Evolutionary conservation across 192 early-diverging fungal species (phyloP).

Genomic region (Chytriomyces confervae): DNA sequence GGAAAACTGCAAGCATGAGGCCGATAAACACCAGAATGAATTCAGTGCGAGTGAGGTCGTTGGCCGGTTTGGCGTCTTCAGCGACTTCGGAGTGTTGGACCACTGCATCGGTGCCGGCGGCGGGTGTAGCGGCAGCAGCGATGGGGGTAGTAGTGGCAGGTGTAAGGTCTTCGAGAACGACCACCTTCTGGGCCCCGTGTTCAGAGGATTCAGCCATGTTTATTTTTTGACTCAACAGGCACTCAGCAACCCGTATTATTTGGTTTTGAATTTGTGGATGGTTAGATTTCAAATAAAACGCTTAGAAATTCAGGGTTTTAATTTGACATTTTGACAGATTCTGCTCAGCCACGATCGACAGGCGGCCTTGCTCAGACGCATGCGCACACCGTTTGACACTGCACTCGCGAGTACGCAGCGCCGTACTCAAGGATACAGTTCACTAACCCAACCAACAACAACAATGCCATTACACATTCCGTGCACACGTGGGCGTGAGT

Average conservation of each 20-base stretch:
- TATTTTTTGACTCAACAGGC: background rate
- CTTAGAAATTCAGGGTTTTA: too few relatives aligned
- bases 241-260: background rate
- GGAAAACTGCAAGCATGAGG: conserved; percentile 41
- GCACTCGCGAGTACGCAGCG: too few relatives aligned
- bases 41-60: background rate
- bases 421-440: too few relatives aligned
- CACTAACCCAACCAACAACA: too few relatives aligned
- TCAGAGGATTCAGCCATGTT: background rate
- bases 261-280: background rate
- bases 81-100: background rate
- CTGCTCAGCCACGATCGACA: too few relatives aligned
- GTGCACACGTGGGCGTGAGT: too few relatives aligned
- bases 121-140: background rate
- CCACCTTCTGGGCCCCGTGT: background rate
- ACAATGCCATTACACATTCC: too few relatives aligned
- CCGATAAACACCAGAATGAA: conserved; percentile 15
- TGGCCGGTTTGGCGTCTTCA: background rate
- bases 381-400: too few relatives aligned
- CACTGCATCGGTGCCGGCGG: background rate
- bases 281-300: background rate
- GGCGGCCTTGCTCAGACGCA: too few relatives aligned
- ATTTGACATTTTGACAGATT: too few relatives aligned
- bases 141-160: background rate
- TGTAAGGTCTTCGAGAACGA: background rate